Percentiles rank a stretch among this genome's conserved stretches.
Conservation (phyloP, 1,139 yeast genomes). For the Sugiyamaella paludigena region DNA sequence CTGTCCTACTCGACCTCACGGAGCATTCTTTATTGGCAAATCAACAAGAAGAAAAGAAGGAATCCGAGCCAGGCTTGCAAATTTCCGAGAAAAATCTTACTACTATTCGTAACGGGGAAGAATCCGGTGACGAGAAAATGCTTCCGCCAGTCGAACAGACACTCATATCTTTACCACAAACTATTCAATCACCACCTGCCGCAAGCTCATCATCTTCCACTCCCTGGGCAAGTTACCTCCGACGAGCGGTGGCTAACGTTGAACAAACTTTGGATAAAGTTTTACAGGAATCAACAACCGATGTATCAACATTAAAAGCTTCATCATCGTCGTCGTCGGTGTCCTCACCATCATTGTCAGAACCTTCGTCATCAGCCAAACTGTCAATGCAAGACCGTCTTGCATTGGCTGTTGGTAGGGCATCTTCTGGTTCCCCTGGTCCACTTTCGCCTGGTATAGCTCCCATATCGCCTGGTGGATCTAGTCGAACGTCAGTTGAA, state of each 20-base stretch:
- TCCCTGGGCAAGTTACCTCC: conserved; percentile 37
- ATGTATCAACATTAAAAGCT: conserved; percentile 2
- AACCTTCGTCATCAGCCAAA: conserved; percentile 41
- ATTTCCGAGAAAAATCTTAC: too few relatives aligned
- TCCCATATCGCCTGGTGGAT: background rate
- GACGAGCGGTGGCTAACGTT: conserved; percentile 42
- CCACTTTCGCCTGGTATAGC: conserved; percentile 1
- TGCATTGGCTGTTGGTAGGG: conserved; percentile 62
- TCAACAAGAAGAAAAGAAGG: too few relatives aligned
- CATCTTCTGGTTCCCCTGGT: conserved; percentile 6
- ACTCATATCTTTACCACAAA: too few relatives aligned
- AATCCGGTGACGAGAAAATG: too few relatives aligned
- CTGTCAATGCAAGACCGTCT: conserved; percentile 75
- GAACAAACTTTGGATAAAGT: conserved; percentile 40
- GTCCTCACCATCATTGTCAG: conserved; percentile 1
- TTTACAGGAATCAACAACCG: conserved; percentile 30
- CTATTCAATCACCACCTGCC: too few relatives aligned
- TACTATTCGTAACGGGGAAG: too few relatives aligned
- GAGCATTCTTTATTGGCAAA: too few relatives aligned
- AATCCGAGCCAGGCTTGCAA: too few relatives aligned
- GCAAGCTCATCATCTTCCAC: background rate
- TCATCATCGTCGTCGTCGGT: background rate
- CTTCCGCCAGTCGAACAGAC: too few relatives aligned
- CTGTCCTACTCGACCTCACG: too few relatives aligned
- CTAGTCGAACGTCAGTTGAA: conserved; percentile 5